Base-by-base conservation (phyloP, 2,329 filamentous ascomycete genomes). In the Aspergillus sp. region DNA sequence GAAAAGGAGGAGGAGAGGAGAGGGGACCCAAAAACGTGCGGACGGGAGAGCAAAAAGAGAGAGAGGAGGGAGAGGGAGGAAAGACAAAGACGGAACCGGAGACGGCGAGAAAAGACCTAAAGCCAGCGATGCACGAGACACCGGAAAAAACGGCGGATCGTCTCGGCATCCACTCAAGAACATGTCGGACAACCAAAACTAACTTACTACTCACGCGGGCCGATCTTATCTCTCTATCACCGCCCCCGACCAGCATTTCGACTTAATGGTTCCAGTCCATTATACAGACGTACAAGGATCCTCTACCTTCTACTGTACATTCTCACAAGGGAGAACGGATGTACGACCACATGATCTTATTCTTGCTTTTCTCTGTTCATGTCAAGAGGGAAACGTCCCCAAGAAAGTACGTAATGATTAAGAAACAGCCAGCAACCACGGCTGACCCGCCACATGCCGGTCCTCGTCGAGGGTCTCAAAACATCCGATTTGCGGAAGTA, bases 131-230 rank as follows among this genome's bases (percentile, higher is more conserved):
- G 57, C 57, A 64, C 58, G 57, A 63, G 66, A 60, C 63, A 44
- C 65, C 63, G 71, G 70, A 72, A 72, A 74, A 73, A 73, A 70
- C 64, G 64, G 64, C 72, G 72, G 72, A 73, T 72, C 66, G 66
- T 68, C 72, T 73, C 72, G 72, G 72, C 72, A 71, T 66, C 58
- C 59, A 54, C 23, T 44, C 47, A 10, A 50, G 23, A 17, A 27
- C 32, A 36, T 36, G 47, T 50, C 47, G 23, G 47, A 27, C 41
- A 44, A 50, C 47, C 23, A 30, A 30, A 30, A 30, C 23, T 49
- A 8, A 8, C 7, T 27, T 27, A 49, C 44, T 25, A 30, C 23
- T 10, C 27, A 49, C 59, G 60, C 64, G 64, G 63, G 51, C 64
- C 63, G 65, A 67, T 67, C 65, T 67, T 67, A 67, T 67, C 65